Base-by-base conservation (phyloP, 1,284 basidiomycete genomes). In the Chondrostereum purpureum region DNA sequence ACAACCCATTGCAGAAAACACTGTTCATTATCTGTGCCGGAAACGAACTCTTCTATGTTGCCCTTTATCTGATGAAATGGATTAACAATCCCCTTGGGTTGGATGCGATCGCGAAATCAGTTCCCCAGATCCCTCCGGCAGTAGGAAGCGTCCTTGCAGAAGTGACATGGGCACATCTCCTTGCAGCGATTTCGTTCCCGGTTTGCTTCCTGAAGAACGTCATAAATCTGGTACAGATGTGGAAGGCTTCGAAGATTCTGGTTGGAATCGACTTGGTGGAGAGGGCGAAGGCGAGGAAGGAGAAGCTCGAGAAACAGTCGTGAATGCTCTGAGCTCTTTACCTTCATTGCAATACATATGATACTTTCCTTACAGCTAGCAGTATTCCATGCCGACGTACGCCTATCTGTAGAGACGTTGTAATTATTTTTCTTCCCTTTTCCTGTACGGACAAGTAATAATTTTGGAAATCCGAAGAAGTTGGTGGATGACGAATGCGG, bases 41-140 rank as follows among this genome's bases (percentile, higher is more conserved):
- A 47, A 99, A 99, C 70, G 96, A 99, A 66, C 67, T 95, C 46
- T 99, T 97, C 74, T 99, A 92, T 66, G 91, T 99, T 56, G 82
- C 88, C 38, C 76, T 99, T 33, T 99, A 99, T 70, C 81, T 99
- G 53, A 89, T 92, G 77, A 88, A 89, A 59, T 94, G 87, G 81
- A 82, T 87, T 46, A 60, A 73, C 24, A 78, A 72, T 6, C 83
- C 88, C 6, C 73, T 89, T 49, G 78, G 57, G 38, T 47, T 68
- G 35, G 24, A 46, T 12, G 44, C 43, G 24, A 21, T 48, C 39
- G n/a, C n/a, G n/a, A 24, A 33, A 13, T 55, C 58, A 53, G 40
- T 61, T n/a, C 56, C 63, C 27, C n/a, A 31, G 8, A 11, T 52
- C 55, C 19, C 52, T 59, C 50, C 50, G 41, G 12, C 27, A 35